Evolutionary conservation across 208 protist species (phyloP).

Genomic region (Acanthamoeba royreba): DNA sequence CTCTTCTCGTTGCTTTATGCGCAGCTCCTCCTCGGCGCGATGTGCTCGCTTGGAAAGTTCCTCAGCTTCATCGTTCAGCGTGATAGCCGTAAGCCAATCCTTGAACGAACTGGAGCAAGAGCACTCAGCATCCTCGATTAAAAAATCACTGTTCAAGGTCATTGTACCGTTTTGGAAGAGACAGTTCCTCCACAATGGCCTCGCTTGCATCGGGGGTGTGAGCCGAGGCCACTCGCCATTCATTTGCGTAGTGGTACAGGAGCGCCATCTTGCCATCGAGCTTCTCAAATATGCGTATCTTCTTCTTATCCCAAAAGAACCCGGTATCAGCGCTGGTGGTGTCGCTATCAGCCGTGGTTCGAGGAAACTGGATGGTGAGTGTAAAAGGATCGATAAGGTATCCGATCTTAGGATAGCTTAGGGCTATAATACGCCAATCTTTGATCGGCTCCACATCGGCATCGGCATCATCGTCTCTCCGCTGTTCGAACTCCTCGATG

Average conservation of each 20-base stretch:
- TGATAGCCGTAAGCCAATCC: background rate
- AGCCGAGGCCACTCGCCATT: background rate
- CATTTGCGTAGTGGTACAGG: background rate
- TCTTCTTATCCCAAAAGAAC: background rate
- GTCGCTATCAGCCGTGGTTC: background rate
- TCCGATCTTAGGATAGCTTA: background rate
- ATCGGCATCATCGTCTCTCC: background rate
- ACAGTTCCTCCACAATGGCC: background rate
- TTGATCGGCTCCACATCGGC: background rate
- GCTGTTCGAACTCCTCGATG: background rate
- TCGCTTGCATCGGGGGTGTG: background rate
- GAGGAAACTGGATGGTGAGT: background rate
- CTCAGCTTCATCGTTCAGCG: background rate
- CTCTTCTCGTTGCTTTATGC: background rate
- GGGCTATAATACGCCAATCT: background rate
- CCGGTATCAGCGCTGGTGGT: background rate
- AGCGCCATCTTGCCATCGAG: slow-evolving; percentile 24
- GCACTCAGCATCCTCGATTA: background rate
- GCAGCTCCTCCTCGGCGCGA: background rate
- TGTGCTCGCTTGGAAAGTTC: background rate
- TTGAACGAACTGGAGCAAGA: background rate
- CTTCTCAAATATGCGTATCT: background rate
- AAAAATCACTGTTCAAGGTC: background rate
- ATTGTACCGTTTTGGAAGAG: background rate
- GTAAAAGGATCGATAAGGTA: slow-evolving; percentile 32